Evolutionary conservation across 768 basidiomycete species (phyloP).

Genomic region (Hygrocybe coccinea): DNA sequence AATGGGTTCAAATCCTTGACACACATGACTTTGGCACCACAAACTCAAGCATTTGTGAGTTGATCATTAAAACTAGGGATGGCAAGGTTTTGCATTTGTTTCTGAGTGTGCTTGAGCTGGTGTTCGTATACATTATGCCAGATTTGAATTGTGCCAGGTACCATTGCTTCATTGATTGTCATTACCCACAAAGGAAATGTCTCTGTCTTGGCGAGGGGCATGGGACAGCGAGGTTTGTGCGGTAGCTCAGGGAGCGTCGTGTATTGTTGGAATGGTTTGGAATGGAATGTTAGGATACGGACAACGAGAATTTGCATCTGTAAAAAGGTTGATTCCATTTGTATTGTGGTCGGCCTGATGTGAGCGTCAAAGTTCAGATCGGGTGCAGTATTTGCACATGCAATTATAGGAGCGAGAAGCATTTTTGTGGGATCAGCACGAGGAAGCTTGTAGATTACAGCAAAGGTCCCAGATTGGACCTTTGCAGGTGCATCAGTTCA

Average conservation of each 20-base stretch:
- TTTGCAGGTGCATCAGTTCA: slow-evolving; percentile 21
- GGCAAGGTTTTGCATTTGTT: slow-evolving; percentile 12
- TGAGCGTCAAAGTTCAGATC: slow-evolving; percentile 13
- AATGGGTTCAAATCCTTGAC: slow-evolving; percentile 19
- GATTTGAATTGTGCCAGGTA: slow-evolving; percentile 25
- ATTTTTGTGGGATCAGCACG: slow-evolving; percentile 14
- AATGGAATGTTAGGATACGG: slow-evolving; percentile 6
- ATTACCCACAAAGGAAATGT: slow-evolving; percentile 18
- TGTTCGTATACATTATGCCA: too few species aligned
- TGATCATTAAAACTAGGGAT: slow-evolving; percentile 29
- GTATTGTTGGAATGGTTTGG: slow-evolving; percentile 1
- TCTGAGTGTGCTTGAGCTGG: slow-evolving; percentile 15
- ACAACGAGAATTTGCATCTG: slow-evolving; percentile 6
- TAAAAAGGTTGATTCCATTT: neutral
- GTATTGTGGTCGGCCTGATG: slow-evolving; percentile 11
- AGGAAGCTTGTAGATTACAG: slow-evolving; percentile 26
- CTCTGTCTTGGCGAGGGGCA: slow-evolving; percentile 22
- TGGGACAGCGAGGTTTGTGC: too few species aligned
- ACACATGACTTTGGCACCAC: slow-evolving; percentile 13
- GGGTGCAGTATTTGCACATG: neutral
- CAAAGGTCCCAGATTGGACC: slow-evolving; percentile 34
- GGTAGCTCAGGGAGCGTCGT: slow-evolving; percentile 10
- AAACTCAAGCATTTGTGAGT: slow-evolving; percentile 24
- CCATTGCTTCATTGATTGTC: slow-evolving; percentile 29
- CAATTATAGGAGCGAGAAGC: slow-evolving; percentile 22